A percentile compares a stretch with the other conserved stretches of the same genome.
These are phyloP conservation scores for Tympanopsis confertula DNA, from an alignment of 2,329 filamentous ascomycete genomes.

Conservation along the genomic window DNA sequence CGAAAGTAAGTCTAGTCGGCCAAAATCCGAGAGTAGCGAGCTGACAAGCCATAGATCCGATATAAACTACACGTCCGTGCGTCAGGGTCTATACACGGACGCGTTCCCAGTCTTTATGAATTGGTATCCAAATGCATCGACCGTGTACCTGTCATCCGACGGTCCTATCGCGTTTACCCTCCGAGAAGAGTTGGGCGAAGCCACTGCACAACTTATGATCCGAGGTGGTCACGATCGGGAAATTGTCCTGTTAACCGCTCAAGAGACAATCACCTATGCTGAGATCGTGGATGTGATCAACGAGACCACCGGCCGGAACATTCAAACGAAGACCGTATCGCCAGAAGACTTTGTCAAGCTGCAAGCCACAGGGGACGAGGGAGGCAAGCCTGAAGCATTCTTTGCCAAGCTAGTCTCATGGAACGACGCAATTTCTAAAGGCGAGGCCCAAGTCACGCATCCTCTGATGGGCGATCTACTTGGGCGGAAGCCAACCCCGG, in stretches of 20 bases:
- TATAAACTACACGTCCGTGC: neutral
- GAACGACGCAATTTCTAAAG: slow-evolving; percentile 2
- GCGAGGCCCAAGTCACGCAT: slow-evolving; percentile 11
- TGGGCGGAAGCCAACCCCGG: slow-evolving; percentile 10
- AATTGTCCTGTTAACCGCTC: slow-evolving; percentile 18
- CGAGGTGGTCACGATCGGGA: neutral
- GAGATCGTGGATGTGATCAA: slow-evolving; percentile 24
- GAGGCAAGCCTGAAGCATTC: neutral
- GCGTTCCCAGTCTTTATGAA: neutral
- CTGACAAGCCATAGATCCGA: no score
- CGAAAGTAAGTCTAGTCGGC: neutral
- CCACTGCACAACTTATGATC: neutral
- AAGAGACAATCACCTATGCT: slow-evolving; percentile 17
- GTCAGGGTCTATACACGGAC: neutral
- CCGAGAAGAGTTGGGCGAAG: neutral
- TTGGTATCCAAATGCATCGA: neutral
- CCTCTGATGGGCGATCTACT: slow-evolving; percentile 19
- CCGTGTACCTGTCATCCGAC: neutral
- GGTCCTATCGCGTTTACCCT: neutral
- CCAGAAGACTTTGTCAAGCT: slow-evolving; percentile 19
- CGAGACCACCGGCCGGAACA: slow-evolving; percentile 16
- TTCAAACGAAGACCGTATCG: slow-evolving; percentile 18
- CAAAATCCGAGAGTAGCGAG: no score
- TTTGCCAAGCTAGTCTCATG: neutral
- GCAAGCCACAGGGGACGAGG: neutral